Evolutionary conservation across 352 stramenopile genomes (phyloP), one percentile per base, ranked within the genome.

Genomic region (Globisporangium lucens): DNA sequence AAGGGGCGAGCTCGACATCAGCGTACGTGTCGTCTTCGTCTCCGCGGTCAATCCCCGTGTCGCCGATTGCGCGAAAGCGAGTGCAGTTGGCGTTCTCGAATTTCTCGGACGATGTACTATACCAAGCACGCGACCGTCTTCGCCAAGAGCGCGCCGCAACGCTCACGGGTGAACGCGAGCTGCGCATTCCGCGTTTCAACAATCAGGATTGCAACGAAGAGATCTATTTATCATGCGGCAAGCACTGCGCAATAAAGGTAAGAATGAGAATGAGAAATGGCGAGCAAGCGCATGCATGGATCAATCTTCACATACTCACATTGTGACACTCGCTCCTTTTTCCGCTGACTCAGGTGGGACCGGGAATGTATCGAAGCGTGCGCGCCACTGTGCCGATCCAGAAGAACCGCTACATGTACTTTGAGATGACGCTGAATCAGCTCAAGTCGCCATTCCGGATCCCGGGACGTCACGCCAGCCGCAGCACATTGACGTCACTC

Each of bases 81-180:
- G 86, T 93, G 17, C 82, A 94, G 63, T 58, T 91, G 20, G 86
- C 86, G 24, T 93, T 94, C 65, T 85, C 82, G 3, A 90, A 89
- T 61, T 93, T 94, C 43, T 94, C 87, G 13, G 85, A 94, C 66
- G 87, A 96, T 59, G 76, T 96, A 6, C 64, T 96, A 30, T 96
- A 95, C 66, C 87, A 91, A 53, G 87, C 78, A 22, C 83, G 89
- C 13, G 89, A 96, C 65, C 78, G 86, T 46, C 62, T 96, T 30
- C 82, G 89, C 27, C 77, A 89, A 29, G 85, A 95, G 67, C 82
- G 84, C 35, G 85, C 84, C 2, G 85, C 83, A 17, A 90, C 80
- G n/a, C 56, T 93, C 49, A 89, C 74, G 9, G 87, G 87, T 15
- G 74, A 85, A n/a, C 71, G 57, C 17, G 72, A 80, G 51, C 65